These are phyloP conservation scores for Sorghum bicolor DNA, from an alignment of 176 grass and related monocot genomes.

Conservation along the genomic window DNA sequence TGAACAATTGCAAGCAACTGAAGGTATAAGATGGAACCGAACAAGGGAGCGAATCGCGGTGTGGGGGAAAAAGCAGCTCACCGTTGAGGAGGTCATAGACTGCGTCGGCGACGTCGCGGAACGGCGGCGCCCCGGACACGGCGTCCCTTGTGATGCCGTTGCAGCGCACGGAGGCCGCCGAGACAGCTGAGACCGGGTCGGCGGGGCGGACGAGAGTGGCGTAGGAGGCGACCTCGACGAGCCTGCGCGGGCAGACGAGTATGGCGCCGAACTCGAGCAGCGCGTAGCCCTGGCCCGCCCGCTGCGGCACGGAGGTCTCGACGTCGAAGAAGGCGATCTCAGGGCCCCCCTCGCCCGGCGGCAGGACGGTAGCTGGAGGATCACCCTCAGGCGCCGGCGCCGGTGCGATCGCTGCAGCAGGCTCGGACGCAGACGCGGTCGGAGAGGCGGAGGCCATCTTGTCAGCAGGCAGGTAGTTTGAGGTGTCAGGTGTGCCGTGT, in stretches of 20 bases:
- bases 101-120: slow-evolving; percentile 62
- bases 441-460: not conserved
- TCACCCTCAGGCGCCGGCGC: not conserved
- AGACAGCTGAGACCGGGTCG: slow-evolving; percentile 55
- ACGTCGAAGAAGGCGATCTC: slow-evolving; percentile 99
- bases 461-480: not conserved
- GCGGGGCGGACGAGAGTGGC: slow-evolving; percentile 86
- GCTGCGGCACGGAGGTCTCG: slow-evolving; percentile 79
- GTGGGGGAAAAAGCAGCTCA: not conserved
- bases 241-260: slow-evolving; percentile 68
- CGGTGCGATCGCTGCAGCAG: not conserved
- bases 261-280: slow-evolving; percentile 97
- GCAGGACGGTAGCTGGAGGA: not conserved
- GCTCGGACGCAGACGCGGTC: not conserved
- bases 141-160: slow-evolving; percentile 84
- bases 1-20: not conserved
- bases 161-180: slow-evolving; percentile 62
- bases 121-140: slow-evolving; percentile 55
- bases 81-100: slow-evolving; percentile 83
- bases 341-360: not conserved
- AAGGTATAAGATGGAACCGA: not conserved
- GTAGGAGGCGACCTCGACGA: slow-evolving; percentile 75
- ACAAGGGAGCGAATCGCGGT: not conserved
- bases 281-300: slow-evolving; percentile 45
- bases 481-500: not conserved